Evolutionary conservation across 1,284 basidiomycete species (phyloP), one percentile per base, ranked within the genome.

Genomic region (Fistulinella staudtii): DNA sequence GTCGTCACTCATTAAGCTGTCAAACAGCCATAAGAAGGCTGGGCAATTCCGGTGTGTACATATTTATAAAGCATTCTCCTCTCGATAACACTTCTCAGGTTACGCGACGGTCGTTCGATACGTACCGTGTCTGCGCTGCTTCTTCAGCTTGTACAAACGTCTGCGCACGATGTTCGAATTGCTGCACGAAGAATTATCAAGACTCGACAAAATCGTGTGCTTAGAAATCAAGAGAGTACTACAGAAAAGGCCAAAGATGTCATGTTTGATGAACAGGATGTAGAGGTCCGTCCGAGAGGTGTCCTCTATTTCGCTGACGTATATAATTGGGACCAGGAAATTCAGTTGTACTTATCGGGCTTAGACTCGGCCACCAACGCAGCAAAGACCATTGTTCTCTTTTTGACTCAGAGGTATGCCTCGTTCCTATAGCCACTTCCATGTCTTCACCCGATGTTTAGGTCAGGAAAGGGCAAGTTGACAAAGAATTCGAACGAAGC

Each of bases 61-160:
- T 41, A 33, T 23, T 41, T 29, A 17, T 18, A 10, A 40, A 13
- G 21, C 18, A 33, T 11, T n/a, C 9, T 1, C 1, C 27, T 7
- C 18, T 24, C 49, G 3, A 44, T 31, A 23, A 36, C 18, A 9
- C 36, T 18, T 38, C 2, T 44, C 41, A 89, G 87, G 25, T 68
- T 91, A 20, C 80, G 89, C 13, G 85, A 90, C 56, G 89, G 88
- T 6, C 79, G 82, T 13, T 85, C 90, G 0, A 96, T 99, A 49
- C 83, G 93, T 48, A 93, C 93, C 2, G 85, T 95, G 18, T 94
- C 89, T 3, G 94, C 95, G 0, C 72, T 99, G 2, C 73, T 99
- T 7, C 73, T 99, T 17, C 94, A 98, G 57, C 82, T 99, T n/a
- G 85, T 98, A 1, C 95, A 99, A 60, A 93, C 93, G 0, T 93